phyloP scores from a whole-genome alignment of 805 yeast genomes.

The Ogataea nitratoaversa region DNA sequence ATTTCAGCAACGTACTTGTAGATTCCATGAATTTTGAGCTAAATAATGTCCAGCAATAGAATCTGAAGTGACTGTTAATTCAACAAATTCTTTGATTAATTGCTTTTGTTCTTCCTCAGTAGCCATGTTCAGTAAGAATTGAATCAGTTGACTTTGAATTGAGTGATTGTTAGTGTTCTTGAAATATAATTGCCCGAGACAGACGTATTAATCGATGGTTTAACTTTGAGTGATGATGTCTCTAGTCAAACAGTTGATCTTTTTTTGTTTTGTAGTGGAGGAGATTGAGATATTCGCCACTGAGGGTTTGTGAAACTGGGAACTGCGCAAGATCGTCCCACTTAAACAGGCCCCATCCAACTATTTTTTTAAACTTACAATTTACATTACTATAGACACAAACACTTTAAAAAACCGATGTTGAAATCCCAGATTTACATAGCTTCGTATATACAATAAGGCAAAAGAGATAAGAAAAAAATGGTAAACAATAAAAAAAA shows the following conservation, averaged over 20 bases:
- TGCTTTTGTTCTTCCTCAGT: conserved; percentile 1
- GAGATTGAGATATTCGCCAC: too few relatives aligned
- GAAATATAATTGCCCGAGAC: too few relatives aligned
- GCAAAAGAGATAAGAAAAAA: too few relatives aligned
- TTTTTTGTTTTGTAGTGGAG: too few relatives aligned
- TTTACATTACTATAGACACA: not conserved
- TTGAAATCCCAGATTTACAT: conserved; percentile 40
- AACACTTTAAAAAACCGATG: conserved; percentile 34
- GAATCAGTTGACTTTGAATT: too few relatives aligned
- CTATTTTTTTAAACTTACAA: not conserved
- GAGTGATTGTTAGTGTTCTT: too few relatives aligned
- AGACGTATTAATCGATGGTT: too few relatives aligned
- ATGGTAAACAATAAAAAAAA: conserved; percentile 21
- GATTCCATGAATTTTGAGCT: conserved; percentile 25
- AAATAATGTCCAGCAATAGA: conserved; percentile 36
- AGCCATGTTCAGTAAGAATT: not conserved
- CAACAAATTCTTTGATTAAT: conserved; percentile 31
- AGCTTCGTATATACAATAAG: conserved; percentile 22
- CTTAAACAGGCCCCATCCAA: not conserved
- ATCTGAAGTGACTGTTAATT: conserved; percentile 35
- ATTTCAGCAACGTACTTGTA: conserved; percentile 28
- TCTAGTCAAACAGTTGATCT: too few relatives aligned
- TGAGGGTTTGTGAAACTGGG: not conserved
- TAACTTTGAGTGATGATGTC: too few relatives aligned
- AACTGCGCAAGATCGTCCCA: too few relatives aligned